These are phyloP conservation scores for Aureobasidium mangrovei DNA, from an alignment of 2,329 filamentous ascomycete species.

Conservation along the genomic window DNA sequence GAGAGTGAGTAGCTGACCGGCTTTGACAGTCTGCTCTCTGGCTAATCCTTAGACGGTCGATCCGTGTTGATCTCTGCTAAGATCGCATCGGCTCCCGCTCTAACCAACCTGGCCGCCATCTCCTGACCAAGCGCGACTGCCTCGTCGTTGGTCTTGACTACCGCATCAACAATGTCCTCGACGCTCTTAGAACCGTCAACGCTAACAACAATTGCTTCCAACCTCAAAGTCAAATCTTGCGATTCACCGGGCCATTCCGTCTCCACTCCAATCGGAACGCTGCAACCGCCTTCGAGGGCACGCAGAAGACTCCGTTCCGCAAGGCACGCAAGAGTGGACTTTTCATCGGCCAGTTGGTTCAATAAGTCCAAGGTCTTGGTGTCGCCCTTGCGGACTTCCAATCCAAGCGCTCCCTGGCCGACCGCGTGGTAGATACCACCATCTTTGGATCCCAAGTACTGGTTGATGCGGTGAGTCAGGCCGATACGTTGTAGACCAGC, in stretches of 20 bases:
- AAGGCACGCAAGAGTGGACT: constrained; percentile 58
- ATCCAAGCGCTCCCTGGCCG: constrained; percentile 75
- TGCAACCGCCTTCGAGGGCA: constrained; percentile 84
- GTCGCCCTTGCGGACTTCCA: constrained; percentile 71
- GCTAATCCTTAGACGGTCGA: too few relatives aligned
- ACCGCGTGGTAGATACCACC: constrained; percentile 73
- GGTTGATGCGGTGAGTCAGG: constrained; percentile 60
- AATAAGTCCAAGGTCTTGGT: constrained; percentile 51
- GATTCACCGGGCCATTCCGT: constrained; percentile 57
- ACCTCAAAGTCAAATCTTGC: constrained; percentile 49
- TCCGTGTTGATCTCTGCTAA: constrained; percentile 45
- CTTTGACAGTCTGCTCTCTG: too few relatives aligned
- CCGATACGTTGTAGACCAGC: constrained; percentile 71
- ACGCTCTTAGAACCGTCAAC: constrained; percentile 66
- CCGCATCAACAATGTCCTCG: constrained; percentile 49
- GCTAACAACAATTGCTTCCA: constrained; percentile 70
- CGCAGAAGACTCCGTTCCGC: constrained; percentile 77
- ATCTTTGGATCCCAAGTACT: constrained; percentile 61
- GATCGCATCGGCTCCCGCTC: constrained; percentile 68
- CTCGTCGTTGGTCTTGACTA: constrained; percentile 49
- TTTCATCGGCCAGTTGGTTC: constrained; percentile 50
- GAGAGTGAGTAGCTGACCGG: too few relatives aligned
- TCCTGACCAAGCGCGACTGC: constrained; percentile 66
- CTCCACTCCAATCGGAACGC: constrained; percentile 69
- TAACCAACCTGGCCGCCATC: constrained; percentile 61